Evolutionary conservation across 805 yeast species (phyloP).

Genomic region (Monosporozyma yasuniensis): DNA sequence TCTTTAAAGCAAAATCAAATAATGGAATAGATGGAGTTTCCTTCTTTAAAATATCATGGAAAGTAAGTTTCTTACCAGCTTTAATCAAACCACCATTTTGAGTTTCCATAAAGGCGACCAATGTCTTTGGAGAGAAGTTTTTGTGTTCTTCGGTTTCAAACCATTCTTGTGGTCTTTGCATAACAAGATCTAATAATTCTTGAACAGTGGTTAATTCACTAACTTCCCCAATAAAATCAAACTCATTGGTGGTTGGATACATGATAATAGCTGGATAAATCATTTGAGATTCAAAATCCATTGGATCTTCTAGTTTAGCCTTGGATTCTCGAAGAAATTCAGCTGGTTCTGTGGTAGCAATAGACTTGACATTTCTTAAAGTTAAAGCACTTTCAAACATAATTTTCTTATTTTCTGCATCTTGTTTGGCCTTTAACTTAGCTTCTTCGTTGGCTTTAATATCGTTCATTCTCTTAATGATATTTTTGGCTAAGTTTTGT

Average conservation of each 20-base stretch:
- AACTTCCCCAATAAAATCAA: constrained; percentile 68
- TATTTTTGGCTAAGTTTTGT: constrained; percentile 34
- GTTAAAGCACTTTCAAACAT: constrained; percentile 51
- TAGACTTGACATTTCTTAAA: constrained; percentile 45
- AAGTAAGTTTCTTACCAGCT: constrained; percentile 65
- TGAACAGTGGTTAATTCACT: constrained; percentile 62
- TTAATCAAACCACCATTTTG: constrained; percentile 75
- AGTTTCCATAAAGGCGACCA: constrained; percentile 78
- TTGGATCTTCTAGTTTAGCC: constrained; percentile 50
- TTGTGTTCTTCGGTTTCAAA: constrained; percentile 49
- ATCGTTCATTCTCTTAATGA: constrained; percentile 34
- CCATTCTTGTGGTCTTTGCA: constrained; percentile 63
- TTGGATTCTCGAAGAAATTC: constrained; percentile 47
- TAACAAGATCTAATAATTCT: constrained; percentile 52
- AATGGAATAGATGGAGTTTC: constrained; percentile 62
- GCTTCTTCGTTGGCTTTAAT: constrained; percentile 25
- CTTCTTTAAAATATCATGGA: constrained; percentile 55
- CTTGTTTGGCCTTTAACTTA: constrained; percentile 14
- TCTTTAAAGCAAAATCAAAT: constrained; percentile 60
- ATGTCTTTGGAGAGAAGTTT: constrained; percentile 47
- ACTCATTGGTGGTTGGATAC: constrained; percentile 77
- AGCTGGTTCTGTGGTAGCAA: constrained; percentile 45
- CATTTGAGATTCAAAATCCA: constrained; percentile 67
- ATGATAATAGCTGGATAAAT: constrained; percentile 73
- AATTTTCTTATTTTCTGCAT: constrained; percentile 34